Percentiles rank a stretch among this genome's conserved stretches.
phyloP scores from a whole-genome alignment of 805 yeast genomes.

The Metschnikowia kofuensis region DNA sequence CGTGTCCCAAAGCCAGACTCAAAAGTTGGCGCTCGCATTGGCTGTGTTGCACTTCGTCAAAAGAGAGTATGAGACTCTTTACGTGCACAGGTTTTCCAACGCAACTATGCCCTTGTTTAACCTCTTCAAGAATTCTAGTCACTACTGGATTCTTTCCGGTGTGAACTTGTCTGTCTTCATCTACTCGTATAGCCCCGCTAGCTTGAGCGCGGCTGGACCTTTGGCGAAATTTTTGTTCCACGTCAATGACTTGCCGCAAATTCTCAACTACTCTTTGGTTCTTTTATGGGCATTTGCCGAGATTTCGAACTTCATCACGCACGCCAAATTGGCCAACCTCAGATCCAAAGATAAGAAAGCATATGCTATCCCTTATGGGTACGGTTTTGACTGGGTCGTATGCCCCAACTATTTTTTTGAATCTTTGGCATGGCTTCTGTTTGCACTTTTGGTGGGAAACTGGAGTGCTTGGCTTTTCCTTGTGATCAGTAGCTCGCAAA shows the following conservation, averaged over 20 bases:
- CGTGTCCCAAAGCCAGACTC: slow-evolving; percentile 42
- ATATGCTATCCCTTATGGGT: slow-evolving; percentile 76
- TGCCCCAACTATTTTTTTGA: slow-evolving; percentile 96
- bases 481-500: slow-evolving; percentile 69
- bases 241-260: slow-evolving; percentile 39
- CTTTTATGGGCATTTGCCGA: slow-evolving; percentile 59
- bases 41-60: slow-evolving; percentile 76
- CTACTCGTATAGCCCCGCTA: slow-evolving; percentile 28
- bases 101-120: slow-evolving; percentile 91
- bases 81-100: slow-evolving; percentile 80
- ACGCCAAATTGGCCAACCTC: slow-evolving; percentile 58
- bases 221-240: slow-evolving; percentile 38
- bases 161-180: slow-evolving; percentile 47
- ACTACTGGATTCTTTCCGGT: slow-evolving; percentile 94
- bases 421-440: slow-evolving; percentile 67
- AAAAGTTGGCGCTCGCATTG: slow-evolving; percentile 51
- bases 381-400: slow-evolving; percentile 76
- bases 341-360: slow-evolving; percentile 52
- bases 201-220: slow-evolving; percentile 16
- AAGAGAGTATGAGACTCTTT: slow-evolving; percentile 84
- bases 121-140: slow-evolving; percentile 83
- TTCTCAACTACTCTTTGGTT: slow-evolving; percentile 30
- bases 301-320: slow-evolving; percentile 69
- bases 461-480: slow-evolving; percentile 73
- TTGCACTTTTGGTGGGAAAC: slow-evolving; percentile 71